phyloP scores from a whole-genome alignment of 23 red algal genomes.

The Gracilaria caudata region DNA sequence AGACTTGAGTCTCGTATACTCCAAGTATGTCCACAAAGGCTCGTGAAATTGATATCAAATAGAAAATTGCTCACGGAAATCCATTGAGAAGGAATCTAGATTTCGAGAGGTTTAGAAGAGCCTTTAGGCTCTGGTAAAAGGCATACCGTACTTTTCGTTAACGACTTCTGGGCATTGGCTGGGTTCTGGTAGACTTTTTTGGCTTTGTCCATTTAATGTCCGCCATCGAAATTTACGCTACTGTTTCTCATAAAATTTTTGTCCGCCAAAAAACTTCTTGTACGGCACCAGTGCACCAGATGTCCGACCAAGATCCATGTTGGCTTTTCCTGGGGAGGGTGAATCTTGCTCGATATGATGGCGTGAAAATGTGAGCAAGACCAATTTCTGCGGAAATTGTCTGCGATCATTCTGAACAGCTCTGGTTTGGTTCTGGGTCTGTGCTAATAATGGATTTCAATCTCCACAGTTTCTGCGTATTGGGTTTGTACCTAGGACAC shows the following conservation, averaged over 20 bases:
- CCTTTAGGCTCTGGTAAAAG: too few relatives aligned
- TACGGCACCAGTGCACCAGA: too few relatives aligned
- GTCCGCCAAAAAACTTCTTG: too few relatives aligned
- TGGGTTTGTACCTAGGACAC: constrained; percentile 4
- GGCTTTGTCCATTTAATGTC: too few relatives aligned
- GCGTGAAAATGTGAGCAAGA: background rate
- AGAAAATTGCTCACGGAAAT: constrained; percentile 1
- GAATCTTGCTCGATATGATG: background rate
- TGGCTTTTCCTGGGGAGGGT: too few relatives aligned
- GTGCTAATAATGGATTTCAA: background rate
- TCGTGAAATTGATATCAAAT: background rate
- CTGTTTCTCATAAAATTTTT: too few relatives aligned
- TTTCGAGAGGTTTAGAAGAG: background rate
- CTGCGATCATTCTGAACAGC: constrained; percentile 25
- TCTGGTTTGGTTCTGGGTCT: background rate
- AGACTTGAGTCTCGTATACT: background rate
- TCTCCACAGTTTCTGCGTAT: background rate
- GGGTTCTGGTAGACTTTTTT: too few relatives aligned
- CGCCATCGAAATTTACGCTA: too few relatives aligned
- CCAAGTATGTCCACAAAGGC: background rate
- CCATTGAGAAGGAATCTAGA: constrained; percentile 5
- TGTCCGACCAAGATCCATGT: too few relatives aligned
- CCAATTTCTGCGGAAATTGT: constrained; percentile 23
- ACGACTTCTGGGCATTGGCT: too few relatives aligned
- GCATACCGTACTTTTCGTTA: too few relatives aligned